Conservation (phyloP, 257 asterid species). For the Solanum dulcamara region DNA sequence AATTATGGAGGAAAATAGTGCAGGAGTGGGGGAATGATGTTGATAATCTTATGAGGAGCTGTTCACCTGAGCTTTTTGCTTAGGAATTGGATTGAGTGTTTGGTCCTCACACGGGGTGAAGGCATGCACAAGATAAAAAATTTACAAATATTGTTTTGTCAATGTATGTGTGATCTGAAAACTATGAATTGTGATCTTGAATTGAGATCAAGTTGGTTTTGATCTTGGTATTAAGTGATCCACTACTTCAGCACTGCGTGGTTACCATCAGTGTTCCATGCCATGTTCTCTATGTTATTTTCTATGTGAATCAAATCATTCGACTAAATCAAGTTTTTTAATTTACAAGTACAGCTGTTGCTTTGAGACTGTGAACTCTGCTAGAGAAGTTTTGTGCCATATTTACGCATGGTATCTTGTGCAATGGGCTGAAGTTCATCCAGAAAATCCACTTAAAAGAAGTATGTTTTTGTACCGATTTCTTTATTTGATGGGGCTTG, state of each 20-base stretch:
- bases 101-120: not conserved
- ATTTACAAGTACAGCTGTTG: not conserved
- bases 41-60: not conserved
- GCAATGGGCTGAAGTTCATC: not conserved
- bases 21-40: not conserved
- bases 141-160: not conserved
- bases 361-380: not conserved
- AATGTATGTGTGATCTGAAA: not conserved
- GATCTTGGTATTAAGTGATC: not conserved
- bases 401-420: not conserved
- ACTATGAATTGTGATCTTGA: not conserved
- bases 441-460: not conserved
- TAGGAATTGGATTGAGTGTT: not conserved
- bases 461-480: not conserved
- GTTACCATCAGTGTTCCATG: not conserved
- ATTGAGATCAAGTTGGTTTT: not conserved
- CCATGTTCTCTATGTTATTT: not conserved
- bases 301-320: not conserved
- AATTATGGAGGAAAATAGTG: not conserved
- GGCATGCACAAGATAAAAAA: not conserved
- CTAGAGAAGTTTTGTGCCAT: not conserved
- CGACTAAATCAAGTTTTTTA: not conserved
- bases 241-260: not conserved
- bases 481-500: constrained; percentile 13
- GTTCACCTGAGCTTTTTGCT: not conserved